Percentiles rank a stretch among this genome's conserved stretches.
These are phyloP conservation scores for Fusarium sp. DNA, from an alignment of 2,329 filamentous ascomycete genomes.

Conservation along the genomic window DNA sequence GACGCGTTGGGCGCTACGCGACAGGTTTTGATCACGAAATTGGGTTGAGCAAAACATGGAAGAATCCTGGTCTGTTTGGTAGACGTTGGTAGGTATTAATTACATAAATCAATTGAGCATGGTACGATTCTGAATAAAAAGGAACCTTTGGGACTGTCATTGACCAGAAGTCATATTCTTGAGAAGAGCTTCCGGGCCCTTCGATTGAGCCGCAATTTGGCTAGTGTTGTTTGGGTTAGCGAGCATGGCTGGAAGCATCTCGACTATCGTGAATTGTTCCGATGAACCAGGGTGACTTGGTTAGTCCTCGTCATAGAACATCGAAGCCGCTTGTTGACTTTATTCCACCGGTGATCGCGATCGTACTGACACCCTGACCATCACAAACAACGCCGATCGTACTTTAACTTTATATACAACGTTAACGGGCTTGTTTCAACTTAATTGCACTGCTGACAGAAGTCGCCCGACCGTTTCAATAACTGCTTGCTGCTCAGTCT, in stretches of 20 bases:
- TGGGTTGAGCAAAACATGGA: not conserved
- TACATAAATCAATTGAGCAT: not conserved
- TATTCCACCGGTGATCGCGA: too few species aligned
- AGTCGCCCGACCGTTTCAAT: not conserved
- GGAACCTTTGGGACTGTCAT: accelerated
- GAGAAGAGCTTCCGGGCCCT: too few species aligned
- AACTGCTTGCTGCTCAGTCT: too few species aligned
- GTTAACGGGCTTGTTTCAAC: not conserved
- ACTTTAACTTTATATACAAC: not conserved
- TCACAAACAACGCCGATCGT: not conserved
- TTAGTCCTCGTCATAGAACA: not conserved
- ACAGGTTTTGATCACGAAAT: not conserved
- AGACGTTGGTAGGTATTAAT: not conserved
- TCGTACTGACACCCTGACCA: not conserved
- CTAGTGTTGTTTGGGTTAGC: not conserved
- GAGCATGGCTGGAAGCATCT: not conserved
- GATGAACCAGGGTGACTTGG: not conserved
- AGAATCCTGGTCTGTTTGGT: not conserved
- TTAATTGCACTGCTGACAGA: too few species aligned
- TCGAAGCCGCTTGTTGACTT: too few species aligned
- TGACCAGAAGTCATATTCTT: too few species aligned
- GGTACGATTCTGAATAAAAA: not conserved
- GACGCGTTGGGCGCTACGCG: not conserved
- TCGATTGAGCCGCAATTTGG: not conserved
- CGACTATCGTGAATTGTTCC: not conserved